A percentile compares a stretch with the other conserved stretches of the same genome.
These are phyloP conservation scores for Aspergillus pseudotamarii DNA, from an alignment of 2,329 filamentous ascomycete genomes.

Conservation along the genomic window DNA sequence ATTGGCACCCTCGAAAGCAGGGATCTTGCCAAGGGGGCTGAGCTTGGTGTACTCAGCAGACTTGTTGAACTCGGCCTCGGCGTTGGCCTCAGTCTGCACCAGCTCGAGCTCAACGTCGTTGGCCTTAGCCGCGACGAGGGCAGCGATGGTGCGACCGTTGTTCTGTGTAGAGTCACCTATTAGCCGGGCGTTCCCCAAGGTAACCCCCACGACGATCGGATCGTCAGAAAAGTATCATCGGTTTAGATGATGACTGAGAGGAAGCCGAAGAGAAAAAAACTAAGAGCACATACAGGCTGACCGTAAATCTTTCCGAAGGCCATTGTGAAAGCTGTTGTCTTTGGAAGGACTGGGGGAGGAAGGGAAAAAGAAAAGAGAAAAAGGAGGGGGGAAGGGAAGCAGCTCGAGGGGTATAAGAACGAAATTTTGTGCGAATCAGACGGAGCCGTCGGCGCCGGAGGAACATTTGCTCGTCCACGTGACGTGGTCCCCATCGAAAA, in stretches of 20 bases:
- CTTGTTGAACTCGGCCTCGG: constrained; percentile 63
- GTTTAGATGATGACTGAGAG: constrained; percentile 5
- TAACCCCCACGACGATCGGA: constrained; percentile 17
- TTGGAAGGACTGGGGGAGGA: background rate
- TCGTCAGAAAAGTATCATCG: background rate
- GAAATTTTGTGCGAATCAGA: constrained; percentile 34
- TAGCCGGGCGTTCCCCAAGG: constrained; percentile 26
- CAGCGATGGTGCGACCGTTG: constrained; percentile 86
- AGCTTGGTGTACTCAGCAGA: constrained; percentile 78
- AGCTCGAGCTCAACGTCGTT: constrained; percentile 92
- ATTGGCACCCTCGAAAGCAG: constrained; percentile 89
- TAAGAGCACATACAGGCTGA: constrained; percentile 65
- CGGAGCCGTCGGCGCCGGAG: constrained; percentile 26
- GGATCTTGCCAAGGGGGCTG: constrained; percentile 88
- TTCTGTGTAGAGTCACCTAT: constrained; percentile 61
- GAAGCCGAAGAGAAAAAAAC: background rate
- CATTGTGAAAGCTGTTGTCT: constrained; percentile 62
- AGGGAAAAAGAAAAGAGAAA: constrained; percentile 19
- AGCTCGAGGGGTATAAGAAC: constrained; percentile 16
- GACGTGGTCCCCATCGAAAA: constrained; percentile 24
- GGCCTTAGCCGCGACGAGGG: constrained; percentile 94
- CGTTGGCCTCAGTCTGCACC: constrained; percentile 60
- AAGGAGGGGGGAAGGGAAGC: constrained; percentile 22
- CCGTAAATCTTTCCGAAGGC: constrained; percentile 98
- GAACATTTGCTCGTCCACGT: constrained; percentile 31